Base-by-base conservation (phyloP, 768 basidiomycete species). In the Mycena galericulata region DNA sequence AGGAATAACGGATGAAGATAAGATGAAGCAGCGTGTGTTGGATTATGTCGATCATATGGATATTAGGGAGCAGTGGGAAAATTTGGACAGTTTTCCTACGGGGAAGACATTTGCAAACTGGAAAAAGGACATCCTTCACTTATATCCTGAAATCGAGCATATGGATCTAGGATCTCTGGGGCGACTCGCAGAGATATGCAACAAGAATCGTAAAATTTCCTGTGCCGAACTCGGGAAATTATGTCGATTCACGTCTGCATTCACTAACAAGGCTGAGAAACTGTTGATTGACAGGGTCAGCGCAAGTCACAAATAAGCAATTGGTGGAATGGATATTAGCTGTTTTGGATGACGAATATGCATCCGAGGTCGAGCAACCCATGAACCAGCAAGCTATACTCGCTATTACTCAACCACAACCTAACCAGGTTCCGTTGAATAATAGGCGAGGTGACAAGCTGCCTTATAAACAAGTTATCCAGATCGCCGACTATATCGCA, bases 101-200 rank as follows among this genome's bases (percentile, higher is more conserved):
- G 36, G 36, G 15, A 38, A 38, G 36, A 50, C 8, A 4, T 50
- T 50, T 50, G 47, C 47, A 14, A 27, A 50, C 9, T 50, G 47
- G 47, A 50, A 50, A 17, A 27, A 50, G 12, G 47, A 50, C 22
- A 50, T 50, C 24, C 26, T 50, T 24, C n/a, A 17, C 11, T 26
- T 50, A 26, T 50, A 50, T 50, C 47, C 47, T 24, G 47, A 50
- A 50, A 26, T 50, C 26, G 47, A 50, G 47, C 22, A 50, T 50
- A 50, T 50, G 47, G 47, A 24, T 50, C 47, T 24, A 26, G 47
- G 47, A 17, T 50, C 47, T 50, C 47, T 50, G 4, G 26, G n/a
- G n/a, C n/a, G n/a, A n/a, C n/a, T n/a, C n/a, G n/a, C n/a, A n/a
- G n/a, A n/a, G n/a, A n/a, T n/a, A n/a, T n/a, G n/a, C n/a, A n/a